These are phyloP conservation scores for Fraxinus dipetala DNA, from an alignment of 305 asterid species.

Conservation along the genomic window DNA sequence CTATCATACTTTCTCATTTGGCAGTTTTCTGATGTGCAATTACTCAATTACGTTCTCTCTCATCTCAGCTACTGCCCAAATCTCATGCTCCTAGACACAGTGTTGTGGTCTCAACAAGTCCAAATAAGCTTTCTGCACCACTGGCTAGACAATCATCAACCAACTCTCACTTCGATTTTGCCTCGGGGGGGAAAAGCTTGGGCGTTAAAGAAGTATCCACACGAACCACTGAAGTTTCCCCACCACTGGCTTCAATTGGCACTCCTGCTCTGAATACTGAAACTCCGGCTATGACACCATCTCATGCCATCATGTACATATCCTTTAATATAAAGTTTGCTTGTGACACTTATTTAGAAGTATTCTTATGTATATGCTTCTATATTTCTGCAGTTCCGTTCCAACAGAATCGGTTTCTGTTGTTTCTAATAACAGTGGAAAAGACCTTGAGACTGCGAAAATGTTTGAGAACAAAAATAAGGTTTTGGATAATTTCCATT, in stretches of 20 bases:
- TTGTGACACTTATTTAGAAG: conserved; percentile 17
- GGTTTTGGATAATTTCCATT: conserved; percentile 36
- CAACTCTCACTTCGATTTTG: conserved; percentile 37
- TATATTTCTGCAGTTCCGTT: conserved; percentile 44
- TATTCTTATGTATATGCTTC: conserved; percentile 20
- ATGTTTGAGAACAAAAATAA: conserved; percentile 60
- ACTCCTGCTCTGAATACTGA: conserved; percentile 58
- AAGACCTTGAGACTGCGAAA: conserved; percentile 42
- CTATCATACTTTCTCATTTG: background rate
- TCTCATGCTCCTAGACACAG: conserved; percentile 46
- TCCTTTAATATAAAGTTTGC: conserved; percentile 17
- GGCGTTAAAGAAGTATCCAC: conserved; percentile 45
- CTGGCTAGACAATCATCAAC: conserved; percentile 41
- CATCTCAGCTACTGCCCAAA: conserved; percentile 55
- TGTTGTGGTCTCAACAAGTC: conserved; percentile 41
- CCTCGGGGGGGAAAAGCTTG: conserved; percentile 46
- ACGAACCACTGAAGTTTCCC: conserved; percentile 41
- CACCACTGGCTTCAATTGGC: conserved; percentile 64
- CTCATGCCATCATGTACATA: conserved; percentile 50
- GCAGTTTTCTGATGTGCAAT: conserved; percentile 3
- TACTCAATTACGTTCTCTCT: conserved; percentile 18
- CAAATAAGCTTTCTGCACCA: conserved; percentile 36
- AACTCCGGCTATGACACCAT: conserved; percentile 34
- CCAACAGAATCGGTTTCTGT: conserved; percentile 40
- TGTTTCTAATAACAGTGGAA: conserved; percentile 38